Evolutionary conservation across 202 grass and related monocot genomes (phyloP).

Genomic region (Schoenoplectus tabernaemontani): DNA sequence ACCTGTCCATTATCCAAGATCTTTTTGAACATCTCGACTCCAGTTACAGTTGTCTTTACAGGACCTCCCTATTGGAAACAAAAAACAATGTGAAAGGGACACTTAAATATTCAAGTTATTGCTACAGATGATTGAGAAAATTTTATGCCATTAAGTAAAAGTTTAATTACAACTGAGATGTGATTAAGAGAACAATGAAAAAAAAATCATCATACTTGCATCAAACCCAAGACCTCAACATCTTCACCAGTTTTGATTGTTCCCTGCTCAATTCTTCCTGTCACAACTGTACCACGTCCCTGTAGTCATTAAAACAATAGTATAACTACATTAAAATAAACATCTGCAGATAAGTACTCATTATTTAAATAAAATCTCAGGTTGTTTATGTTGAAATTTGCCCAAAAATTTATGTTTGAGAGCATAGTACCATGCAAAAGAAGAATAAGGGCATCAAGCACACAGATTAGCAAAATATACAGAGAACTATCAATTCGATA

Average conservation of each 20-base stretch:
- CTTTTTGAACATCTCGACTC: slow-evolving; percentile 99
- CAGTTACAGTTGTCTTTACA: slow-evolving; percentile 91
- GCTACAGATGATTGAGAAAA: not conserved
- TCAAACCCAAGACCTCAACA: slow-evolving; percentile 85
- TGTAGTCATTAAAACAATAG: slow-evolving; percentile 17
- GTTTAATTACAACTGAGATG: not conserved
- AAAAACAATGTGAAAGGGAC: not conserved
- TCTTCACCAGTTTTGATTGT: slow-evolving; percentile 95
- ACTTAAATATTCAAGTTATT: not conserved
- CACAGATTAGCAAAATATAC: not conserved
- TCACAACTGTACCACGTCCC: slow-evolving; percentile 97
- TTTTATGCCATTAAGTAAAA: not conserved
- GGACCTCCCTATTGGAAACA: slow-evolving; percentile 54
- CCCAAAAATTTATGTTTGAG: not conserved
- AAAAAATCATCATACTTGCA: slow-evolving; percentile 36
- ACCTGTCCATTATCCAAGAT: slow-evolving; percentile 97
- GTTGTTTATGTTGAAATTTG: not conserved
- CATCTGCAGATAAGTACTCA: not conserved
- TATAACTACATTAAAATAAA: not conserved
- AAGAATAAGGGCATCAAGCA: not conserved
- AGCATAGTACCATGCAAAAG: not conserved
- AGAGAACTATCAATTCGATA: not conserved
- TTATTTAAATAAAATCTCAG: not conserved
- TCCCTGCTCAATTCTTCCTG: slow-evolving; percentile 86
- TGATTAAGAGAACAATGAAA: not conserved